Evolutionary conservation across 345 rosid species (phyloP).

Genomic region (Brassica incana): DNA sequence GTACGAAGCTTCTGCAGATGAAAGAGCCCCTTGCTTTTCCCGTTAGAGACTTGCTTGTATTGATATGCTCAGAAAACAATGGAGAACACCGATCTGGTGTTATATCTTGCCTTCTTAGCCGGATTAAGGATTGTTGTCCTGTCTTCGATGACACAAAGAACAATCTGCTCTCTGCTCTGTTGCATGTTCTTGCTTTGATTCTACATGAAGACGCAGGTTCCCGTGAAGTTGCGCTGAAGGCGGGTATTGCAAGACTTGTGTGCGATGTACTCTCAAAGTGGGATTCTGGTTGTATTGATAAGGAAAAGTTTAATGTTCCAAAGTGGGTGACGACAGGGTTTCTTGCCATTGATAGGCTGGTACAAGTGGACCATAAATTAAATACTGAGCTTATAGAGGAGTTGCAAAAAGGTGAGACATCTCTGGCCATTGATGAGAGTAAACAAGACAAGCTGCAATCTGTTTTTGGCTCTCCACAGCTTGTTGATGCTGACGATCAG

Average conservation of each 20-base stretch:
- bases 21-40: slow-evolving; percentile 90
- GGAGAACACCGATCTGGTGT: slow-evolving; percentile 82
- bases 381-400: slow-evolving; percentile 72
- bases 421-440: slow-evolving; percentile 62
- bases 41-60: slow-evolving; percentile 79
- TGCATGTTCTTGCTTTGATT: slow-evolving; percentile 91
- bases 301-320: slow-evolving; percentile 61
- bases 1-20: slow-evolving; percentile 83
- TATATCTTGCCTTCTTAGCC: slow-evolving; percentile 70
- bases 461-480: slow-evolving; percentile 51
- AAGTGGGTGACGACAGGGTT: slow-evolving; percentile 96
- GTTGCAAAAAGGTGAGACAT: slow-evolving; percentile 51
- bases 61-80: slow-evolving; percentile 81
- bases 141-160: slow-evolving; percentile 54
- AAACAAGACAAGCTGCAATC: slow-evolving; percentile 64
- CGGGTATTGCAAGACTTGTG: slow-evolving; percentile 71
- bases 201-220: slow-evolving; percentile 84
- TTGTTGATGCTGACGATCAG: slow-evolving; percentile 61
- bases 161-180: slow-evolving; percentile 59
- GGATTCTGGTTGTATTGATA: slow-evolving; percentile 57
- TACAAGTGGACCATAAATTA: slow-evolving; percentile 81
- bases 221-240: slow-evolving; percentile 72
- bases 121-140: slow-evolving; percentile 58
- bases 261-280: slow-evolving; percentile 72
- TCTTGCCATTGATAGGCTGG: slow-evolving; percentile 86